Evolutionary conservation across 345 rosid species (phyloP).

Genomic region (Boechera stricta): DNA sequence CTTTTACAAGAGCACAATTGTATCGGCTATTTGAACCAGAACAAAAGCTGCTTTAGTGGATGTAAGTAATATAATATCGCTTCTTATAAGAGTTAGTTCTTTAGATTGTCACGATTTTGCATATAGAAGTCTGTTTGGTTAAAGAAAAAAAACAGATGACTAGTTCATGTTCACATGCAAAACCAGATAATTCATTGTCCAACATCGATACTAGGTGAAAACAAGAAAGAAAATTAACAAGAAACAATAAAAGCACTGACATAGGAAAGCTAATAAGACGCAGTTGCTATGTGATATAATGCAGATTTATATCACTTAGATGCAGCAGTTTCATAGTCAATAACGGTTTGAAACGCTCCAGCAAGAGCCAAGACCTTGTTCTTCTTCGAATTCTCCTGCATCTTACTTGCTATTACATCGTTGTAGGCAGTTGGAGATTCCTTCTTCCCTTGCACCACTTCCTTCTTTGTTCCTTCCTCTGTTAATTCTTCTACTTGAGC

Average conservation of each 20-base stretch:
- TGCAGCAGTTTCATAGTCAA: conserved; percentile 69
- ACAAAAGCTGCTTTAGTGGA: conserved; percentile 41
- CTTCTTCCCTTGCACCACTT: conserved; percentile 56
- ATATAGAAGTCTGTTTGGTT: conserved; percentile 5
- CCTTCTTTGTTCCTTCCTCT: conserved; percentile 41
- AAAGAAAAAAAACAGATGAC: not conserved
- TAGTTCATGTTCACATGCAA: conserved; percentile 22
- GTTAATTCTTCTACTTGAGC: conserved; percentile 56
- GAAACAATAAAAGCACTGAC: conserved; percentile 29
- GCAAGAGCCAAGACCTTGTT: conserved; percentile 85
- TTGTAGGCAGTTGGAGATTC: conserved; percentile 77
- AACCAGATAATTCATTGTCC: conserved; percentile 20
- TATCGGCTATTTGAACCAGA: conserved; percentile 44
- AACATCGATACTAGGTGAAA: conserved; percentile 17
- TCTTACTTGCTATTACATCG: conserved; percentile 77
- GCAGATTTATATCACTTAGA: conserved; percentile 51
- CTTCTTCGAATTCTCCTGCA: conserved; percentile 65
- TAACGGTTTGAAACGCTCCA: conserved; percentile 93
- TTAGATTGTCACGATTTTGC: conserved; percentile 21
- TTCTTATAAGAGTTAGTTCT: not conserved
- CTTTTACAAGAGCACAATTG: conserved; percentile 65
- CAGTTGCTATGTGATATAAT: conserved; percentile 10
- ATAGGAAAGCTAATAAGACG: conserved; percentile 31
- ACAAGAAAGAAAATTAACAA: conserved; percentile 13
- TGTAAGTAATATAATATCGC: conserved; percentile 24